phyloP scores from a whole-genome alignment of 768 basidiomycete genomes.

The Boletus edulis region DNA sequence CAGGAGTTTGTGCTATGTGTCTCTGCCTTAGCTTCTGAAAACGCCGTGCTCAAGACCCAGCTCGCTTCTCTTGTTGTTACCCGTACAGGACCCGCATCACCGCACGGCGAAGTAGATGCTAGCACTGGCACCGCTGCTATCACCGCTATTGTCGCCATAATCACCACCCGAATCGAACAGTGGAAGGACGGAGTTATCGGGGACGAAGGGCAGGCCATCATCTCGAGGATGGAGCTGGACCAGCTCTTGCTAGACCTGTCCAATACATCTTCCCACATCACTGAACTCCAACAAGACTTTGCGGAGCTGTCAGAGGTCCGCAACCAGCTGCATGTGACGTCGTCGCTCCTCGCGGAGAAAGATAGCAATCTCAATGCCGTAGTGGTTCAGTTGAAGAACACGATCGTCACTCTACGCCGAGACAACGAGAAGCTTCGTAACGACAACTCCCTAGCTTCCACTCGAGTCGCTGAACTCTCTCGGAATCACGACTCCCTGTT shows the following conservation, averaged over 20 bases:
- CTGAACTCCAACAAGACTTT: not conserved
- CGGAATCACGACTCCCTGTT: no score
- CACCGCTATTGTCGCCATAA: not conserved
- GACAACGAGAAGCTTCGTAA: no score
- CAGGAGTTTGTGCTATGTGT: not conserved
- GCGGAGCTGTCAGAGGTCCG: not conserved
- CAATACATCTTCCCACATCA: not conserved
- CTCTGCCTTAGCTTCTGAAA: not conserved
- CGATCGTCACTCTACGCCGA: no score
- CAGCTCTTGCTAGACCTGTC: slow-evolving; percentile 1
- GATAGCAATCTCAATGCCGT: no score
- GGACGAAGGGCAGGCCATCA: not conserved
- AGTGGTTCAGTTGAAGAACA: no score
- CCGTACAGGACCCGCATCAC: no score
- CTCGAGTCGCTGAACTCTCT: no score
- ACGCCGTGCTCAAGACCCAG: not conserved
- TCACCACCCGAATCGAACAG: not conserved
- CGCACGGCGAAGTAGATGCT: no score
- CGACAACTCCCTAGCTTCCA: no score
- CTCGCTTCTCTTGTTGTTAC: not conserved
- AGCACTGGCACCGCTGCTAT: not conserved
- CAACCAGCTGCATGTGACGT: not conserved
- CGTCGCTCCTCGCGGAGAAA: no score
- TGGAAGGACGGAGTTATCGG: not conserved
- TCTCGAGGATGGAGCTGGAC: slow-evolving; percentile 7